Conservation (phyloP, 2,329 filamentous ascomycete genomes). For the Neopestalotiopsis rosae region DNA sequence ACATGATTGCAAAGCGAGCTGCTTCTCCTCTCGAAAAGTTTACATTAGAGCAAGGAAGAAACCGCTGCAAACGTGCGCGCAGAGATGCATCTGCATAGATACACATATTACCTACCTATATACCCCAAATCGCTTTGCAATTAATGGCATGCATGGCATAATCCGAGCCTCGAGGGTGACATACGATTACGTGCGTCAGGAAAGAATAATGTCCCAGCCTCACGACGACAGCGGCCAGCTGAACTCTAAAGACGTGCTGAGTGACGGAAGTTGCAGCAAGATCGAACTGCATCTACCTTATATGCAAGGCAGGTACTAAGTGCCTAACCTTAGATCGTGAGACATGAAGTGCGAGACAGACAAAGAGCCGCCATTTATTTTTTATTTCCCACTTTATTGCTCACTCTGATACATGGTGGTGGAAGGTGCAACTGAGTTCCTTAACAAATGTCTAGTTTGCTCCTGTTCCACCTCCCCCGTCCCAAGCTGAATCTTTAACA, state of each 20-base stretch:
- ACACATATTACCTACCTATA: too few relatives aligned
- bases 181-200: background rate
- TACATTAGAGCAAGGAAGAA: too few relatives aligned
- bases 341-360: constrained; percentile 2
- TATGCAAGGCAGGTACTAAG: background rate
- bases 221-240: background rate
- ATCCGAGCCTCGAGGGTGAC: background rate
- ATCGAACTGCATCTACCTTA: background rate
- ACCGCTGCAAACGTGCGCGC: too few relatives aligned
- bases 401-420: background rate
- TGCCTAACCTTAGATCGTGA: background rate
- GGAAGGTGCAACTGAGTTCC: background rate
- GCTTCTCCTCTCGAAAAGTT: too few relatives aligned
- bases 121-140: too few relatives aligned
- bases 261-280: background rate
- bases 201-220: background rate
- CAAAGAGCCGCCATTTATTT: constrained; percentile 27
- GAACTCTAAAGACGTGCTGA: background rate
- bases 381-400: constrained; percentile 1
- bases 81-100: too few relatives aligned
- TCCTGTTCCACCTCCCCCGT: background rate
- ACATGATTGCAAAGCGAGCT: background rate
- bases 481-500: background rate
- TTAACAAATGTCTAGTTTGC: background rate
- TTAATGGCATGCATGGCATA: background rate